These are phyloP conservation scores for Glycine latifolia DNA, from an alignment of 306 rosid species.

Conservation along the genomic window DNA sequence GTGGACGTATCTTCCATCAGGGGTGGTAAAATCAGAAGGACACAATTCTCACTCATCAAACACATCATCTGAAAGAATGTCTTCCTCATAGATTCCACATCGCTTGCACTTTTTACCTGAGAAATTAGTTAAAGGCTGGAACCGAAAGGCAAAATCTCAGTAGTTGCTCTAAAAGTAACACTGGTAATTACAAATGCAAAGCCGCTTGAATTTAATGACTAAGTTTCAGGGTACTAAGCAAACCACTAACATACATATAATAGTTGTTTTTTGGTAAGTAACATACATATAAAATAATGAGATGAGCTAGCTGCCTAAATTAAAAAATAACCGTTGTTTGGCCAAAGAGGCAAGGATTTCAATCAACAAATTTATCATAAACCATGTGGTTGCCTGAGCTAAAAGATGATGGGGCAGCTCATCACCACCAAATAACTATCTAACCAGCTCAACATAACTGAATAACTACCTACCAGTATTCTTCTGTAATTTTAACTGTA, in stretches of 20 bases:
- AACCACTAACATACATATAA: not conserved
- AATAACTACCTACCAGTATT: not conserved
- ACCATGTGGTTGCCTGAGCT: not conserved
- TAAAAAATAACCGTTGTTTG: not conserved
- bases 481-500: not conserved
- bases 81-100: constrained; percentile 91
- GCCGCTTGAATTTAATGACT: constrained; percentile 24
- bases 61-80: constrained; percentile 66
- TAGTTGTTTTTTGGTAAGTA: not conserved
- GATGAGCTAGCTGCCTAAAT: not conserved
- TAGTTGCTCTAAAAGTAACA: constrained; percentile 29
- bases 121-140: constrained; percentile 87
- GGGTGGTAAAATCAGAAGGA: constrained; percentile 72
- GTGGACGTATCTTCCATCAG: constrained; percentile 64
- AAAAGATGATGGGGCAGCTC: not conserved
- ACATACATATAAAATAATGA: not conserved
- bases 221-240: constrained; percentile 26
- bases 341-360: constrained; percentile 9
- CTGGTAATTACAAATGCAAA: constrained; percentile 32
- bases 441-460: not conserved
- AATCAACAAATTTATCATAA: constrained; percentile 2
- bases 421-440: not conserved
- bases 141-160: constrained; percentile 49
- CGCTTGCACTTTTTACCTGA: constrained; percentile 76
- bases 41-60: constrained; percentile 97